phyloP scores from a whole-genome alignment of 441 rosid species.

The Gossypium trilobum region DNA sequence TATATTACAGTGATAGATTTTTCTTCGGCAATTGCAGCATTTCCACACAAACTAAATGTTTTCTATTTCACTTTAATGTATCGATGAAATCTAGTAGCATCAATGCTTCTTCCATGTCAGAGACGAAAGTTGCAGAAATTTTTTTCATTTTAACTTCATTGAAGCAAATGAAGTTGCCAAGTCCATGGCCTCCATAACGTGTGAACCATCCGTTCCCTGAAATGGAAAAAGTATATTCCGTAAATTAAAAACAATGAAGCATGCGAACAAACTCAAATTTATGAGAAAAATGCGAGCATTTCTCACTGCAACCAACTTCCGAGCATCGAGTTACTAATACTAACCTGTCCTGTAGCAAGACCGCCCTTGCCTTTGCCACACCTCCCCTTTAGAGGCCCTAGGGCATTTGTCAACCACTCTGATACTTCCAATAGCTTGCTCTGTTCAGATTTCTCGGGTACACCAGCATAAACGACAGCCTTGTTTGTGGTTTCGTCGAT shows the following conservation, averaged over 20 bases:
- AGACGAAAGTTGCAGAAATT: neutral
- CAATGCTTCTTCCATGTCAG: neutral
- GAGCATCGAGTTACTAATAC: constrained; percentile 22
- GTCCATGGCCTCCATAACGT: constrained; percentile 57
- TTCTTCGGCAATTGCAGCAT: neutral
- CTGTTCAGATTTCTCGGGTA: constrained; percentile 54
- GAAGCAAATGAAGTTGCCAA: constrained; percentile 63
- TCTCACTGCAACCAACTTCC: neutral
- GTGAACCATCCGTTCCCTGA: constrained; percentile 82
- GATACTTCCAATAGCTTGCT: constrained; percentile 69
- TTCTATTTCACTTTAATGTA: neutral
- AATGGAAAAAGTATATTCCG: neutral
- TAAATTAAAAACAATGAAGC: neutral
- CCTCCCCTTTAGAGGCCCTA: constrained; percentile 76
- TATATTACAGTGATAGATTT: neutral
- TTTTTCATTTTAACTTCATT: constrained; percentile 51
- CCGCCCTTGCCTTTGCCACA: constrained; percentile 93
- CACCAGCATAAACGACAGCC: constrained; percentile 84
- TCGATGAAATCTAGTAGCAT: neutral
- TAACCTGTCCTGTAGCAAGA: constrained; percentile 90
- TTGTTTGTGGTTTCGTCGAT: constrained; percentile 77
- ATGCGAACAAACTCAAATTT: neutral
- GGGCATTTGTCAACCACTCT: constrained; percentile 73
- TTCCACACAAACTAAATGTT: neutral
- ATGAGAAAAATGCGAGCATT: neutral